These are phyloP conservation scores for Arthrobotrys conoides DNA, from an alignment of 2,329 filamentous ascomycete species.

Conservation along the genomic window DNA sequence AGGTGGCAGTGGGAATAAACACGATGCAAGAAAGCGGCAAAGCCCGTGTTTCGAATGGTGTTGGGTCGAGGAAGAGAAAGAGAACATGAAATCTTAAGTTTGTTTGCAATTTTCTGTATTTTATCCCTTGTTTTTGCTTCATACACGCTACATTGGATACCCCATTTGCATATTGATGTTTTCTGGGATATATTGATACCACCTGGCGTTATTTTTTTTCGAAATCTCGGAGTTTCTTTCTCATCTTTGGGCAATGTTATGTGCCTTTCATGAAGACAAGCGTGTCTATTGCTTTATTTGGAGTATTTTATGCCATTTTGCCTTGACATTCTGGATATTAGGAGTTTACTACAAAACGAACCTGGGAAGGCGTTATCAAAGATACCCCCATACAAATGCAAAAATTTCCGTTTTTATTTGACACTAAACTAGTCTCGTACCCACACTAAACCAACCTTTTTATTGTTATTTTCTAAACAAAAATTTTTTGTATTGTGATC, in stretches of 20 bases:
- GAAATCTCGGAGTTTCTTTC: not conserved
- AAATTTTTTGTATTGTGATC: not conserved
- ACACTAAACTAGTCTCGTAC: not conserved
- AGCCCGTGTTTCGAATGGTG: slow-evolving; percentile 12
- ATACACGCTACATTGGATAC: not conserved
- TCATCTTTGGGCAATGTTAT: not conserved
- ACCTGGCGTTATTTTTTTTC: not conserved
- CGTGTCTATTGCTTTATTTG: not conserved
- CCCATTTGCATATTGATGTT: not conserved
- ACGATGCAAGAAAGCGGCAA: slow-evolving; percentile 30
- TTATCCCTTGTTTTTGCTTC: slow-evolving; percentile 2
- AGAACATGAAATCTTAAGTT: slow-evolving; percentile 4
- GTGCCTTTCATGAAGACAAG: not conserved
- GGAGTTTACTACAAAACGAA: slow-evolving; percentile 2
- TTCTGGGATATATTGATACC: slow-evolving; percentile 1
- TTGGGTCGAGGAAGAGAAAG: slow-evolving; percentile 38
- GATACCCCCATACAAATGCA: not conserved
- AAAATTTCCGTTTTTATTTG: not conserved
- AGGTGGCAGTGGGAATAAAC: not conserved
- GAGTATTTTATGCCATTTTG: not conserved
- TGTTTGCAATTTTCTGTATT: not conserved
- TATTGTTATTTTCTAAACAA: too few species aligned
- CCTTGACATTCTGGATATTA: not conserved
- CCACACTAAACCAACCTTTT: too few species aligned
- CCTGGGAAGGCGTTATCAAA: slow-evolving; percentile 12